phyloP scores from a whole-genome alignment of 23 red algal species.

The Gracilaria vermiculophylla region DNA sequence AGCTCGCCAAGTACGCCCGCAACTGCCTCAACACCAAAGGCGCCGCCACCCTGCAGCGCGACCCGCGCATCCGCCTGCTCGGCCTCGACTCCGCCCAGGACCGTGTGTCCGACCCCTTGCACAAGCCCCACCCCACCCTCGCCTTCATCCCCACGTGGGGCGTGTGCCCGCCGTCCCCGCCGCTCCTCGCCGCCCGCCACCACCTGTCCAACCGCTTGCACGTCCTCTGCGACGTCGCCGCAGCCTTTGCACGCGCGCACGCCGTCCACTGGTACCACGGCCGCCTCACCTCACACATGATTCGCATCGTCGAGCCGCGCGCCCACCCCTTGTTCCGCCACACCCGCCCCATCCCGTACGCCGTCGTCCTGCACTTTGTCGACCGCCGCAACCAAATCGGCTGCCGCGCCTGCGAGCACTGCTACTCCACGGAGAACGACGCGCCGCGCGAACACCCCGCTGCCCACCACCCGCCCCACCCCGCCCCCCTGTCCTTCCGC shows the following conservation, averaged over 20 bases:
- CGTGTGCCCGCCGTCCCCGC: neutral
- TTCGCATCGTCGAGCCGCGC: neutral
- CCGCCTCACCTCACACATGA: neutral
- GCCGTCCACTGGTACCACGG: neutral
- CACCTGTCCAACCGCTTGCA: neutral
- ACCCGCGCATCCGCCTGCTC: neutral
- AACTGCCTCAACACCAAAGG: neutral
- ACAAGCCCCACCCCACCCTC: neutral
- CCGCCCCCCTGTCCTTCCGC: no score
- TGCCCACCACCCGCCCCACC: no score
- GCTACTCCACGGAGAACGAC: neutral
- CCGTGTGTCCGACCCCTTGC: neutral
- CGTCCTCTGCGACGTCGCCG: neutral
- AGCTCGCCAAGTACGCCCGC: neutral
- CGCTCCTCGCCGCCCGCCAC: neutral
- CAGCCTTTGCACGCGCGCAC: neutral
- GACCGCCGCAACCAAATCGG: neutral
- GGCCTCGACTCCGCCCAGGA: neutral
- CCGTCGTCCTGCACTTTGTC: neutral
- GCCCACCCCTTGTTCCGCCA: neutral
- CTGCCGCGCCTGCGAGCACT: neutral
- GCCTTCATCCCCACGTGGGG: neutral
- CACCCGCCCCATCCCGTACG: neutral
- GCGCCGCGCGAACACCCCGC: no score
- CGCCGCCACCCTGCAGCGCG: neutral